A percentile compares a stretch with the other conserved stretches of the same genome.
These are phyloP conservation scores for Keqinozyma sinolaborantium DNA, from an alignment of 1,139 yeast species.

Conservation along the genomic window DNA sequence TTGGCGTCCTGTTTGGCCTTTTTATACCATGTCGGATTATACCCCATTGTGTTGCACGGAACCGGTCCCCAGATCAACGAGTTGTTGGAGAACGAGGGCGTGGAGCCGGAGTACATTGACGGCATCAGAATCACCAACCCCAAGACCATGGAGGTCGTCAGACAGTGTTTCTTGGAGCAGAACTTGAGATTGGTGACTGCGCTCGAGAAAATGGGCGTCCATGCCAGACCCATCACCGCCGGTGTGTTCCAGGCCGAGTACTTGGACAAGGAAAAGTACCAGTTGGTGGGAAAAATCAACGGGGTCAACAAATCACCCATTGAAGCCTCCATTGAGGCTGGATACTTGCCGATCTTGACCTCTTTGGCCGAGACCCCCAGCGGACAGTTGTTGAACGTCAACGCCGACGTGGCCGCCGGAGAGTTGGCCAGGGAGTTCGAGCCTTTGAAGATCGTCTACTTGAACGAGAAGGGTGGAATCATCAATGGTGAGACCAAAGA, in stretches of 20 bases:
- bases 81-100: constrained; percentile 87
- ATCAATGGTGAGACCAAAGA: constrained; percentile 91
- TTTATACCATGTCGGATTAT: constrained; percentile 93
- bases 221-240: constrained; percentile 97
- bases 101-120: constrained; percentile 92
- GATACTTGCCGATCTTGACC: constrained; percentile 93
- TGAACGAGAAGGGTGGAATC: constrained; percentile 97
- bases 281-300: constrained; percentile 86
- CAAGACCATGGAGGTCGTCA: constrained; percentile 92
- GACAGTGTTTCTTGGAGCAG: constrained; percentile 92
- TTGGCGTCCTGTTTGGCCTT: constrained; percentile 94
- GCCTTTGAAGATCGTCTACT: constrained; percentile 92
- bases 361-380: constrained; percentile 94
- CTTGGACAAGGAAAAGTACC: constrained; percentile 84
- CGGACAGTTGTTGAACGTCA: constrained; percentile 94
- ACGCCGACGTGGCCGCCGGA: constrained; percentile 99
- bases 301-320: constrained; percentile 87
- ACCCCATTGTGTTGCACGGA: constrained; percentile 95
- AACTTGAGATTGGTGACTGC: constrained; percentile 94
- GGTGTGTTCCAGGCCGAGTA: constrained; percentile 96
- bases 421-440: constrained; percentile 95
- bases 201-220: constrained; percentile 91
- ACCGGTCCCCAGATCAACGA: constrained; percentile 99
- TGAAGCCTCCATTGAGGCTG: constrained; percentile 93
- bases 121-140: constrained; percentile 96